These are phyloP conservation scores for Yamadazyma atmosphaerica DNA, from an alignment of 1,139 yeast species.

Conservation along the genomic window DNA sequence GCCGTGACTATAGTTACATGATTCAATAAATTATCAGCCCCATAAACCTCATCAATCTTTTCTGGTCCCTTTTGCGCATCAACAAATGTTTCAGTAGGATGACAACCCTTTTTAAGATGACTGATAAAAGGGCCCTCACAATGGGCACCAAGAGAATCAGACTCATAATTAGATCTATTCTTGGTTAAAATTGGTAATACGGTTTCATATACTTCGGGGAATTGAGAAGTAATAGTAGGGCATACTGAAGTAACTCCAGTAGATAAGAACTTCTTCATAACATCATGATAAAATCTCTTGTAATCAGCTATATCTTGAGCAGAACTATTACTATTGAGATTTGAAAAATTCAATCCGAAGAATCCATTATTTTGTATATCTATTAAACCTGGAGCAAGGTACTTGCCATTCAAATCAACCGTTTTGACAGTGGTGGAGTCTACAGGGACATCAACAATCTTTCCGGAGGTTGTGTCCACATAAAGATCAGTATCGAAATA, in stretches of 20 bases:
- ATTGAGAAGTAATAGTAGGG: constrained; percentile 61
- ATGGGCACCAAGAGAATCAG: constrained; percentile 65
- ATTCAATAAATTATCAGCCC: constrained; percentile 40
- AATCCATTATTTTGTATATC: constrained; percentile 66
- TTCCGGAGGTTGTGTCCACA: constrained; percentile 45
- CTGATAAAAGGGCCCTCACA: constrained; percentile 65
- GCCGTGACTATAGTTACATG: constrained; percentile 57
- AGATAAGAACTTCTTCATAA: constrained; percentile 48
- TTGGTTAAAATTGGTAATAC: constrained; percentile 50
- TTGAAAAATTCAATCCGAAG: constrained; percentile 58
- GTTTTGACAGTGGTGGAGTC: constrained; percentile 22
- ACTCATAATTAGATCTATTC: constrained; percentile 33
- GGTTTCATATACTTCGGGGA: constrained; percentile 51
- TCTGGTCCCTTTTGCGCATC: constrained; percentile 42
- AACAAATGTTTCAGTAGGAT: constrained; percentile 57
- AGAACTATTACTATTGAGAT: constrained; percentile 34
- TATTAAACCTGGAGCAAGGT: constrained; percentile 59
- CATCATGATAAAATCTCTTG: constrained; percentile 38
- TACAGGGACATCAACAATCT: constrained; percentile 29
- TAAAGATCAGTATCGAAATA: constrained; percentile 42
- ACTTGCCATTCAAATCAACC: constrained; percentile 49
- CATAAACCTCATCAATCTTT: constrained; percentile 43
- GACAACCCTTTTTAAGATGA: constrained; percentile 60
- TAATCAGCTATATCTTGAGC: constrained; percentile 34
- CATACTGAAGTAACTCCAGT: constrained; percentile 63